Base-by-base conservation (phyloP, 2,329 filamentous ascomycete genomes). In the Fusarium compactum region DNA sequence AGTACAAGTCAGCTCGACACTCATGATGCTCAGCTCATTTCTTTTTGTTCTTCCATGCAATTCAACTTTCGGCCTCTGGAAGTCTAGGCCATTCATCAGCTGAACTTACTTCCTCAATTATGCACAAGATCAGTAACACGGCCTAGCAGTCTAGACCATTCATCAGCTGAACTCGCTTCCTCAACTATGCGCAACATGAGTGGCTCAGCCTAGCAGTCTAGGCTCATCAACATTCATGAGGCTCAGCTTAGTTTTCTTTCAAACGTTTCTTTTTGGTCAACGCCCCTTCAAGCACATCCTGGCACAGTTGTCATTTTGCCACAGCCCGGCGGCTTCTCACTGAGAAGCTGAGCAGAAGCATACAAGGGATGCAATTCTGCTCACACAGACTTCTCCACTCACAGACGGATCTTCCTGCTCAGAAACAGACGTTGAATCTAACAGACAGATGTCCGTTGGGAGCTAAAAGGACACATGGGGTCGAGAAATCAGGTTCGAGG, bases 311-410 rank as follows among this genome's bases (percentile, higher is more conserved):
- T 22, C 43, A 18, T 38, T 51, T 62, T 40, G 29, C 15, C 45
- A 25, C 45, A 20, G 18, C 53, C 16, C 24, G 15, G 20, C 9
- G n/a, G 24, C 43, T 47, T 56, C 25, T 40, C 30, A 22, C 27
- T 25, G 43, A 38, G 20, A 32, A 24, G 30, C 32, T 25, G 22
- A 18, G 7, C n/a, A 51, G 30, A 34, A 56, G 46, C 46, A 62
- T 52, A 52, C 57, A 38, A 58, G 47, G 58, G 52, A 52, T 67
- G 65, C 30, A 24, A 38, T 32, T 48, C 20, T 30, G 43, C 56
- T 14, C 15, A 34, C 38, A 51, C 45, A 43, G 51, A 40, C 12
- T 32, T 15, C 52, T 62, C 52, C 41, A 52, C 32, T 58, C 58
- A 32, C 45, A 64, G 59, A 65, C 54, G 47, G 50, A 55, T 11